A percentile compares a stretch with the other conserved stretches of the same genome.
Conservation (phyloP, 805 yeast genomes). For the Spathaspora sp. region DNA sequence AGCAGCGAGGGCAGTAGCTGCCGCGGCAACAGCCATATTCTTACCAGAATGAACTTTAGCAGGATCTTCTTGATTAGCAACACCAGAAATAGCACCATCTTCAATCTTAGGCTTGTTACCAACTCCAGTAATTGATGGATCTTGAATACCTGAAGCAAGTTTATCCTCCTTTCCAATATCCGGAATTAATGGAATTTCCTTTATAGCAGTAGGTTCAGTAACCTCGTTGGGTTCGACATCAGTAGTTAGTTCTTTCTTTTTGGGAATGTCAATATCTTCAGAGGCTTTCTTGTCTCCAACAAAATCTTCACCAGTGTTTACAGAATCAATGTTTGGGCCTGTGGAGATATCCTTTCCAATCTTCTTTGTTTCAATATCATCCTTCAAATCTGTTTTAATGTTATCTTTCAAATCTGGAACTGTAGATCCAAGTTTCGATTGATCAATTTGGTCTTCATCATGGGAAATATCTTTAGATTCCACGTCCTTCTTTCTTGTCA, state of each 20-base stretch:
- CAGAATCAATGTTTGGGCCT: background rate
- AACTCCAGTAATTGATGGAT: background rate
- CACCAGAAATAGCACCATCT: background rate
- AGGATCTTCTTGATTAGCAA: background rate
- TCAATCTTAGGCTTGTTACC: background rate
- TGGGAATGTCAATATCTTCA: background rate
- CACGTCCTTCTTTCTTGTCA: background rate
- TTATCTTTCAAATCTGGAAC: background rate
- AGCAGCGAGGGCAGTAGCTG: constrained; percentile 7
- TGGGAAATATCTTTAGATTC: background rate
- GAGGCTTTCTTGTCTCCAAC: background rate
- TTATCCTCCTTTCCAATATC: background rate
- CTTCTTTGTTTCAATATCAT: background rate
- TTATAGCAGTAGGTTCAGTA: background rate
- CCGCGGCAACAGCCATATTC: constrained; percentile 2
- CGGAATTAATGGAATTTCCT: background rate
- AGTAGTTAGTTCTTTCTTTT: background rate
- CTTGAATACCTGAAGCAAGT: background rate
- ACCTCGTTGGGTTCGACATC: background rate
- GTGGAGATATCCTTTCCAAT: background rate
- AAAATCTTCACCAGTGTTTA: background rate
- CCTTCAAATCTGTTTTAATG: background rate
- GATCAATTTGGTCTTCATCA: background rate
- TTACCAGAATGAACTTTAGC: background rate
- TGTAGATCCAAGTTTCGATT: background rate